Evolutionary conservation across 164 flowering plant species (phyloP).

Genomic region (Stephania japonica): DNA sequence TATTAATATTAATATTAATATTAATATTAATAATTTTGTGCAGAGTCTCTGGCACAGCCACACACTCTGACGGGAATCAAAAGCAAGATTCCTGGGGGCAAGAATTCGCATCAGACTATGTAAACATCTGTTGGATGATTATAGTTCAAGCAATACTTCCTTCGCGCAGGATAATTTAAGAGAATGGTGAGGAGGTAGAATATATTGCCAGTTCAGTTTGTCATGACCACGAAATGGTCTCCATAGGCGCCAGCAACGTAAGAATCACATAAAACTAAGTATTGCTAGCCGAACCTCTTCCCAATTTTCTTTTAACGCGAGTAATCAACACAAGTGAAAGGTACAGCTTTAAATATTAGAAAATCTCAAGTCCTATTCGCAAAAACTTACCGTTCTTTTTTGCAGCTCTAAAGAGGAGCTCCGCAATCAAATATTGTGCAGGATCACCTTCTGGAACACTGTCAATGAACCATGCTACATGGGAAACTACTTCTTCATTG

Average conservation of each 20-base stretch:
- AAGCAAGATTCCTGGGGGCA: background rate
- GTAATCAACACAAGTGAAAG: background rate
- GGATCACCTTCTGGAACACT: constrained; percentile 72
- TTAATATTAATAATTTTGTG: no score
- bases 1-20: no score
- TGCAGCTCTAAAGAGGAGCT: constrained; percentile 69
- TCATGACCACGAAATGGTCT: background rate
- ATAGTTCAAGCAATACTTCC: background rate
- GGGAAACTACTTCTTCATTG: constrained; percentile 68
- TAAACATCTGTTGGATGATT: background rate
- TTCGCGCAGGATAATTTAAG: background rate
- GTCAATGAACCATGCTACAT: constrained; percentile 64
- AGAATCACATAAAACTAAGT: background rate
- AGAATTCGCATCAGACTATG: background rate
- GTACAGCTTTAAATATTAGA: background rate
- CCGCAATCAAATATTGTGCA: constrained; percentile 62
- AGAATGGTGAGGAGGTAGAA: background rate
- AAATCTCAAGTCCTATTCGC: background rate
- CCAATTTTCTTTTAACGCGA: background rate
- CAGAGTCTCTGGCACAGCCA: background rate
- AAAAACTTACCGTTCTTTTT: constrained; percentile 55
- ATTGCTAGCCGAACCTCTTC: background rate
- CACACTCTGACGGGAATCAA: background rate
- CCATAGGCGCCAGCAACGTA: background rate
- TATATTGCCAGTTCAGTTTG: background rate